phyloP scores from a whole-genome alignment of 495 filamentous ascomycete species.

The Aspergillus haitiensis region DNA sequence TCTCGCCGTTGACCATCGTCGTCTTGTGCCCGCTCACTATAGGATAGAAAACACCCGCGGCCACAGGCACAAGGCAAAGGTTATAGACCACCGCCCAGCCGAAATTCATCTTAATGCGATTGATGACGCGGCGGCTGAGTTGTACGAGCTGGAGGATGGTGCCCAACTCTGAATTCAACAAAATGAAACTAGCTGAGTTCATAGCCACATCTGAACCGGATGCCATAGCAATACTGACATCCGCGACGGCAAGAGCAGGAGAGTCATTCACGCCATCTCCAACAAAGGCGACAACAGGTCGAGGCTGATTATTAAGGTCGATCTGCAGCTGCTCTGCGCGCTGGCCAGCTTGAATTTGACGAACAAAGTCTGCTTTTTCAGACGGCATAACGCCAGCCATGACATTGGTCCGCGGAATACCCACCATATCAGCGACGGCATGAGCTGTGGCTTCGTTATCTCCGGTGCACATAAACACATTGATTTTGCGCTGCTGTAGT shows the following conservation, averaged over 20 bases:
- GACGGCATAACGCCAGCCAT: conserved; percentile 85
- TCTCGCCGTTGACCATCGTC: conserved; percentile 25
- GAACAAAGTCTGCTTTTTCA: conserved; percentile 83
- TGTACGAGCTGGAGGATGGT: conserved; percentile 71
- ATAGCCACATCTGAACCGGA: conserved; percentile 85
- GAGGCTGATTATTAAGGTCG: not conserved
- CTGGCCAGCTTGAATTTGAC: conserved; percentile 62
- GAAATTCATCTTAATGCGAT: conserved; percentile 83
- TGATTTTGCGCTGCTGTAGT: conserved; percentile 63
- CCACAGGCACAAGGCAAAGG: conserved; percentile 72
- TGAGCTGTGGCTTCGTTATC: conserved; percentile 61
- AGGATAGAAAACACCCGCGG: conserved; percentile 79
- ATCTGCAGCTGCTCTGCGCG: not conserved
- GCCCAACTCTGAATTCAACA: conserved; percentile 70
- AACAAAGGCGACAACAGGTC: conserved; percentile 58
- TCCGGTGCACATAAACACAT: conserved; percentile 91
- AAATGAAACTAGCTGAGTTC: conserved; percentile 76
- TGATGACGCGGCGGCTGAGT: conserved; percentile 70
- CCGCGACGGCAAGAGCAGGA: conserved; percentile 74
- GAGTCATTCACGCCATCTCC: conserved; percentile 92
- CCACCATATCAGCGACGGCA: conserved; percentile 70
- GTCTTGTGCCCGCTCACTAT: conserved; percentile 54
- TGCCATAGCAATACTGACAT: conserved; percentile 82
- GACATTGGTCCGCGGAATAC: conserved; percentile 72
- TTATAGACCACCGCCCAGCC: conserved; percentile 90